These are phyloP conservation scores for Dendrobium officinale DNA, from an alignment of 106 monocot species.

Conservation along the genomic window DNA sequence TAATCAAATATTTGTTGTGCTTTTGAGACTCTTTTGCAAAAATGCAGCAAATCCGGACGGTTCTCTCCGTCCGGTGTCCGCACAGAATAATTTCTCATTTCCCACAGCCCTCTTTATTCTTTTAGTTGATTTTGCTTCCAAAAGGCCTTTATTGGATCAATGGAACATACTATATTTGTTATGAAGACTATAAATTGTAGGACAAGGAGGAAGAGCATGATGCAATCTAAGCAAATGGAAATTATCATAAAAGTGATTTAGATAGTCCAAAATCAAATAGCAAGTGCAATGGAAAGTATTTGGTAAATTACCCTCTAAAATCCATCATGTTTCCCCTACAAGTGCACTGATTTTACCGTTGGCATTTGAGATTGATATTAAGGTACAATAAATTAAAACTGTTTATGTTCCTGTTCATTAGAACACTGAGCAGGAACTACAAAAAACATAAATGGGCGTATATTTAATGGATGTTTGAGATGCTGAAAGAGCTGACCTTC, in stretches of 20 bases:
- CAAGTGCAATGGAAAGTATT: neutral
- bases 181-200: neutral
- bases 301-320: neutral
- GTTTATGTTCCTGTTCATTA: neutral
- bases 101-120: neutral
- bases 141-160: neutral
- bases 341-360: neutral
- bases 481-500: conserved; percentile 84
- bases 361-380: neutral
- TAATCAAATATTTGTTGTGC: no score
- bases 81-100: no score
- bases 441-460: neutral
- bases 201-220: neutral
- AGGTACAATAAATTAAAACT: neutral
- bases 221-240: neutral
- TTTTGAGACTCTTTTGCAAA: no score
- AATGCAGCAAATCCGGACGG: no score
- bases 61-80: no score
- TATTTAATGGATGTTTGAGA: neutral
- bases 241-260: neutral
- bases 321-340: neutral
- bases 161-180: no score
- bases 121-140: neutral
- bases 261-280: neutral
- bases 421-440: neutral